Evolutionary conservation across 1,139 yeast species (phyloP).

Genomic region (Suhomyces taliae): DNA sequence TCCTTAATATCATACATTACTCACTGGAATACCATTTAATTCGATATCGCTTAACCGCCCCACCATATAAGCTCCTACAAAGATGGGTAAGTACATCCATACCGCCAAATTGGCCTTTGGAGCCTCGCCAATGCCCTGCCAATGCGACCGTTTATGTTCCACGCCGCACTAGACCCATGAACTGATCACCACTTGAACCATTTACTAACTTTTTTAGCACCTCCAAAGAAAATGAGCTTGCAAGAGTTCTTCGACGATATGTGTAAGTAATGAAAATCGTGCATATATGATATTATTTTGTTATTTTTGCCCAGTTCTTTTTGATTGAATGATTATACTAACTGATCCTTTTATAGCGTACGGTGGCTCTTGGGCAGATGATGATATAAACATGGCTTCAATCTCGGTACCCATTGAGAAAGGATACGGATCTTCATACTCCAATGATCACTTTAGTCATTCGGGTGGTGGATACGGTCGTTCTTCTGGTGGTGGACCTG

Average conservation of each 20-base stretch:
- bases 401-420: constrained; percentile 54
- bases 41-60: neutral
- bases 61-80: neutral
- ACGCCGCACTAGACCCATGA: too few relatives aligned
- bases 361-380: constrained; percentile 78
- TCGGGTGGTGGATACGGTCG: constrained; percentile 6
- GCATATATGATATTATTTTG: too few relatives aligned
- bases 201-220: constrained; percentile 16
- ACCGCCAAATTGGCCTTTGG: neutral
- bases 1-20: constrained; percentile 1
- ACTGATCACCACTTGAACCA: neutral
- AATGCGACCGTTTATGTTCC: neutral
- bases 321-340: constrained; percentile 4
- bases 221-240: constrained; percentile 50
- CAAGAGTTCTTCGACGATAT: constrained; percentile 55
- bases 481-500: constrained; percentile 10
- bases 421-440: constrained; percentile 6
- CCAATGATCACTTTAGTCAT: constrained; percentile 11
- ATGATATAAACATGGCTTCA: constrained; percentile 67
- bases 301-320: too few relatives aligned
- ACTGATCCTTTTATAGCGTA: constrained; percentile 13
- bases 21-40: neutral
- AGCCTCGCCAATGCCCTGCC: neutral
- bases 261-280: constrained; percentile 35
- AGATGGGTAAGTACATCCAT: constrained; percentile 8